phyloP scores from a whole-genome alignment of 1,139 yeast species.

The Ogataea hybrid region DNA sequence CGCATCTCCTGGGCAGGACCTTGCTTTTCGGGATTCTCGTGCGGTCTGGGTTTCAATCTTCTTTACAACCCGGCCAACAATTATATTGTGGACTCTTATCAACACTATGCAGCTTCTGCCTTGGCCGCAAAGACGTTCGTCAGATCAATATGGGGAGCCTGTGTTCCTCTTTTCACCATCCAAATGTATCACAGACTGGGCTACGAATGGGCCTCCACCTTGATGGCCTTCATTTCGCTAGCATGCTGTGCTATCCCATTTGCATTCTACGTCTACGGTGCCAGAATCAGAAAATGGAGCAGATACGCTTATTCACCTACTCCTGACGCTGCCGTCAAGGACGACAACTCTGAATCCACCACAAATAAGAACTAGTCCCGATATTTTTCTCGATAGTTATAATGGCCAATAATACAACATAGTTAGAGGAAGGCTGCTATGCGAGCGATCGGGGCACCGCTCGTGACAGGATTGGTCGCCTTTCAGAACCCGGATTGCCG shows the following conservation, averaged over 20 bases:
- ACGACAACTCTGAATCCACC: too few relatives aligned
- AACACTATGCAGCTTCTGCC: conserved; percentile 69
- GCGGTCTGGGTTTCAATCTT: conserved; percentile 60
- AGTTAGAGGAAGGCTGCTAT: not conserved
- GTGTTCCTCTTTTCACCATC: conserved; percentile 65
- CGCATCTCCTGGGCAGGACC: conserved; percentile 64
- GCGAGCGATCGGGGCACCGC: too few relatives aligned
- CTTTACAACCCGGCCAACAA: conserved; percentile 68
- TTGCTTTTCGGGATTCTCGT: conserved; percentile 53
- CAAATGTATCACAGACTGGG: too few relatives aligned
- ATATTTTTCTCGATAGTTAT: not conserved
- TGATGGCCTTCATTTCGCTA: too few relatives aligned
- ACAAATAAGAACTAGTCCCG: not conserved
- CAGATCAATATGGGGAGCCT: conserved; percentile 72
- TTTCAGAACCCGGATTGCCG: too few relatives aligned
- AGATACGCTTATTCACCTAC: too few relatives aligned
- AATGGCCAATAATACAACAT: not conserved
- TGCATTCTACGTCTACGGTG: too few relatives aligned
- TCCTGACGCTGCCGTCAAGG: too few relatives aligned
- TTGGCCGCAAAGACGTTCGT: conserved; percentile 66
- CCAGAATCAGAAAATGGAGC: too few relatives aligned
- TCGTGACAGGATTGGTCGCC: too few relatives aligned
- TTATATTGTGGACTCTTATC: conserved; percentile 69
- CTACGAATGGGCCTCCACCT: too few relatives aligned
- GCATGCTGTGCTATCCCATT: too few relatives aligned